Base-by-base conservation (phyloP, 331 rosid genomes). In the Cydonia oblonga region DNA sequence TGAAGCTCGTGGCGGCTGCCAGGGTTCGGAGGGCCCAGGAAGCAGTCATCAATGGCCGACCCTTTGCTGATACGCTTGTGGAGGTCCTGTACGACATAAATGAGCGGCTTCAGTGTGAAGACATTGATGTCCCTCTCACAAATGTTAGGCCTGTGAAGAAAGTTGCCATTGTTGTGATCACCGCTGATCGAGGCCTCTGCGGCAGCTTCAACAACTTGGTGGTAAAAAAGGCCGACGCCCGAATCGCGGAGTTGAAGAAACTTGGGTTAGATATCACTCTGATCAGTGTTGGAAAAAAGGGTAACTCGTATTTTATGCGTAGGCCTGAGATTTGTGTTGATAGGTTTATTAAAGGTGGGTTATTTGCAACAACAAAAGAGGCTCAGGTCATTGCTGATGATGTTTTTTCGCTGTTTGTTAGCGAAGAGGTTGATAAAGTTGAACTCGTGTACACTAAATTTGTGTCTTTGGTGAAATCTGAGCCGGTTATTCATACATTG, bases 341-440 rank as follows among this genome's bases (percentile, higher is more conserved):
- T 51, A 75, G 59, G 28, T 77, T 76, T 24, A 68, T 81, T n/a
- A 78, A 74, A 32, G 72, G 80, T 11, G 81, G 75, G 25, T 25
- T 25, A 12, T 74, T 82, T 59, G 84, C 86, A 4, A 85, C 84
- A 1, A 68, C 81, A 0, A 92, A 92, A 72, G 92, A 85, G 54
- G 96, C 96, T 19, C 96, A 92, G 64, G 68, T 67, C 4, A 85
- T 92, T 29, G 97, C 96, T 24, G 96, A 92, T 72, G 75, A 76
- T 65, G 90, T 90, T 40, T 92, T 90, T 70, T 86, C 96, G 3
- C 64, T 86, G 9, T 92, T 89, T 74, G 80, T 92, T 6, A 85
- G 81, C 30, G 95, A 88, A 67, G 96, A 92, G 64, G 95, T 90
- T 66, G 97, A 92, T 60, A 88, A 86, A 63, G 90, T 92, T 54